Evolutionary conservation across 352 stramenopile genomes (phyloP), one percentile per base, ranked within the genome.

Genomic region (Pythium pectinolyticum): DNA sequence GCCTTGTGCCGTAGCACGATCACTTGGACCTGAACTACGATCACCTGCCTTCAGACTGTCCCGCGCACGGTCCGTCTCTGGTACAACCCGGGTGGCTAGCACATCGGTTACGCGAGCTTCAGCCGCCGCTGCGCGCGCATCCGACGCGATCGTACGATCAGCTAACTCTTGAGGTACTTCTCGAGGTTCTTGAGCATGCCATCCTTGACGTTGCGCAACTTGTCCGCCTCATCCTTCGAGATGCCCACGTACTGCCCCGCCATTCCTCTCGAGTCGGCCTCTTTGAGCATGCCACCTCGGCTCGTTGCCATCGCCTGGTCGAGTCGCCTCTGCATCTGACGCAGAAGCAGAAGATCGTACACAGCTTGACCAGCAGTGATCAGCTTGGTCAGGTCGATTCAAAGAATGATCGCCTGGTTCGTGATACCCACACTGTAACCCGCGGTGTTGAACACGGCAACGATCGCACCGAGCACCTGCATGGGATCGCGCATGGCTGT

Each of bases 381-480:
- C 34, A 47, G 22, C 35, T 28, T 48, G 14, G 12, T 24, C 20
- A 48, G 25, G 22, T 30, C 51, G 17, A 24, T 37, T 11, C 19
- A 6, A 1, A 58, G 12, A 24, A 58, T 30, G 22, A 12, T 22
- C 17, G n/a, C 19, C 7, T 58, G 51, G 25, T 58, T 22, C 19
- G 12, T 24, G 32, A 58, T 47, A 7, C 9, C 40, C 2, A 58
- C 51, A 5, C 14, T 27, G 35, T 58, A 58, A 10, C 51, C 51
- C 1, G 51, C 61, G 0, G 57, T 64, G 46, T 51, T 64, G 57
- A 64, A 64, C 17, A 64, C 47, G n/a, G 24, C 47, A 19, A 64
- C 20, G 20, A 64, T 64, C 0, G 22, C 57, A n/a, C 24, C 12
- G 2, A 64, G 27, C 1, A 57, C 46, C 19, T 55, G 32, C 4